Base-by-base conservation (phyloP, 2,329 filamentous ascomycete species). In the Lachnum nothofagi region DNA sequence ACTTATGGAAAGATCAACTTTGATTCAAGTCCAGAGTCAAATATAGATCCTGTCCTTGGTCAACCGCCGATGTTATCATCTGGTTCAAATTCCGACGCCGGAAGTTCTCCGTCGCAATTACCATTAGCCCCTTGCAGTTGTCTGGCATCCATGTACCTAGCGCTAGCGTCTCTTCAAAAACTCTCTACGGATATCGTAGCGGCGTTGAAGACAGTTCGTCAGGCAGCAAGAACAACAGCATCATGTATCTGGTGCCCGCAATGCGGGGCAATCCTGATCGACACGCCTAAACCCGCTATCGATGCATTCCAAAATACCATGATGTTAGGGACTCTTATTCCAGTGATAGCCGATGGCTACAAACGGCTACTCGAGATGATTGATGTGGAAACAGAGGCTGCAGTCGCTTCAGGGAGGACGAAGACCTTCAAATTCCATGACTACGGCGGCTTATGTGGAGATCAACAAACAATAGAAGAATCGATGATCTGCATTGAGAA, bases 291-390 rank as follows among this genome's bases (percentile, higher is more conserved):
- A 1, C 67, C 70, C 1, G 68, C 72, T 19, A 71, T 80, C 43
- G 72, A 77, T 44, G 57, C 70, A 24, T 77, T 79, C 52, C 80
- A 83, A 60, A 81, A 73, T 59, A 69, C 76, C 42, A 82, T 82
- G 78, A 69, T 80, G 44, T 67, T 83, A 3, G 77, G 73, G 5
- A 74, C 78, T 2, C 70, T 83, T 24, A 67, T 83, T 3, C 78
- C 79, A 1, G 76, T 77, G 7, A 72, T 79, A 38, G 78, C 75
- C 45, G 75, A 80, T 60, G 75, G 77, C 6, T 83, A 83, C 67
- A 71, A 70, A 46, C 67, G 65, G 23, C 76, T 84, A 40, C 67
- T 83, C 10, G 64, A 67, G 42, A 71, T 79, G 66, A 69, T 83
- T 6, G 79, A 83, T 53, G 61, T 61, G n/a, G 75, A 80, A 57